Percentiles rank a stretch among this genome's conserved stretches.
phyloP scores from a whole-genome alignment of 306 rosid genomes.

The Spatholobus suberectus region DNA sequence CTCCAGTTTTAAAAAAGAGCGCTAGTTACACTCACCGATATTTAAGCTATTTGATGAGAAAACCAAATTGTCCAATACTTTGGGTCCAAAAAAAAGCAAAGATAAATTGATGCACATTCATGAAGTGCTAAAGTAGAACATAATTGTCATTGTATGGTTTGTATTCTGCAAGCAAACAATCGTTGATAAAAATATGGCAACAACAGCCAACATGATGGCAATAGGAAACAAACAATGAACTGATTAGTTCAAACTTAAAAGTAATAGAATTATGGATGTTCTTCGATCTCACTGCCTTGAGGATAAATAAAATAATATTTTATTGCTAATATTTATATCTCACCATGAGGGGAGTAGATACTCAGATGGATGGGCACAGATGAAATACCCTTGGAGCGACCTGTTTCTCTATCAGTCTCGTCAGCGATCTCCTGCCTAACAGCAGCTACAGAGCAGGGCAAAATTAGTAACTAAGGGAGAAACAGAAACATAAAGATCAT shows the following conservation, averaged over 20 bases:
- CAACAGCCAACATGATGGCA: not conserved
- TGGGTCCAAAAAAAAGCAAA: conserved; percentile 10
- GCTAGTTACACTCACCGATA: not conserved
- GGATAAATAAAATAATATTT: not conserved
- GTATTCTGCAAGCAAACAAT: conserved; percentile 2
- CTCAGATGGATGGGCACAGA: conserved; percentile 97
- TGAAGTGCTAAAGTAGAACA: not conserved
- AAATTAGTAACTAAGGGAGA: conserved; percentile 37
- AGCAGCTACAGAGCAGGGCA: conserved; percentile 70
- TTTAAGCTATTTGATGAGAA: conserved; percentile 23
- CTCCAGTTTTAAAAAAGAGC: not conserved
- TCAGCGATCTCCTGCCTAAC: conserved; percentile 96
- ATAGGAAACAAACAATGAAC: not conserved
- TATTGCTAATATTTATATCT: conserved; percentile 38
- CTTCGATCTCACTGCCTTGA: conserved; percentile 44
- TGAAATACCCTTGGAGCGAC: conserved; percentile 85
- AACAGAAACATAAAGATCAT: conserved; percentile 38
- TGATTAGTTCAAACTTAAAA: conserved; percentile 41
- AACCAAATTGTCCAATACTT: not conserved
- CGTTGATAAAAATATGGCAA: conserved; percentile 7
- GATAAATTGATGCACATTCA: not conserved
- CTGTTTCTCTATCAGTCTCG: conserved; percentile 98
- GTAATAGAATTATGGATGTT: conserved; percentile 56
- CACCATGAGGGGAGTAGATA: conserved; percentile 95
- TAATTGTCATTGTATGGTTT: not conserved